Base-by-base conservation (phyloP, 1,139 yeast genomes). In the Suhomyces guaymorum region DNA sequence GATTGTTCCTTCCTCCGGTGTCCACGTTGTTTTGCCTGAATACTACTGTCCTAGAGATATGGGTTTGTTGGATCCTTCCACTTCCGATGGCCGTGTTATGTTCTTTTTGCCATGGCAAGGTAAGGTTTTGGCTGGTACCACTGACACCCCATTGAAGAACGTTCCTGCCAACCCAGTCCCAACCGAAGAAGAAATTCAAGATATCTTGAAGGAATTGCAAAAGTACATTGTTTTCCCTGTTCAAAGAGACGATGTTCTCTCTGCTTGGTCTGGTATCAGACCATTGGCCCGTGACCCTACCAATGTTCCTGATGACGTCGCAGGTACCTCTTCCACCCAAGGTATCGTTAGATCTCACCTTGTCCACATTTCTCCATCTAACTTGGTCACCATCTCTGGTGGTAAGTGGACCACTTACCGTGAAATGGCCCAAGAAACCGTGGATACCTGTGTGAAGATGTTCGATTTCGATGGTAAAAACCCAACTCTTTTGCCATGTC, bases 391-490 rank as follows among this genome's bases (percentile, higher is more conserved):
- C 32, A 85, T 90, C 51, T 84, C 96, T 18, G 97, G 97, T 54
- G 97, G 97, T 62, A 90, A 90, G 66, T 90, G 97, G 97, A 90
- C 97, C 38, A 90, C 97, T 26, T 90, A 89, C 70, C 78, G 97
- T 68, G 96, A 88, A 68, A 90, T 90, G 97, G 96, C 97, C 23
- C 82, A 89, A 66, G 96, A 90, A 67, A 87, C 96, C 31, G 82
- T 90, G 33, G 84, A 87, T 61, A 80, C 79, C 48, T 78, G 87
- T 40, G 73, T 87, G 37, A 72, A 77, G 53, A 62, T 70, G 35
- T 73, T 68, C 47, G 59, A 61, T 33, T 72, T 76, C 37, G 59
- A 57, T 29, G 61, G 56, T 28, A 62, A 58, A 44, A 47, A 54
- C 26, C 20, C 32, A 8, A 26, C 18, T 5, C 41, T 70, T 23